Conservation (phyloP, 306 rosid species). For the Acacia melanoxylon region DNA sequence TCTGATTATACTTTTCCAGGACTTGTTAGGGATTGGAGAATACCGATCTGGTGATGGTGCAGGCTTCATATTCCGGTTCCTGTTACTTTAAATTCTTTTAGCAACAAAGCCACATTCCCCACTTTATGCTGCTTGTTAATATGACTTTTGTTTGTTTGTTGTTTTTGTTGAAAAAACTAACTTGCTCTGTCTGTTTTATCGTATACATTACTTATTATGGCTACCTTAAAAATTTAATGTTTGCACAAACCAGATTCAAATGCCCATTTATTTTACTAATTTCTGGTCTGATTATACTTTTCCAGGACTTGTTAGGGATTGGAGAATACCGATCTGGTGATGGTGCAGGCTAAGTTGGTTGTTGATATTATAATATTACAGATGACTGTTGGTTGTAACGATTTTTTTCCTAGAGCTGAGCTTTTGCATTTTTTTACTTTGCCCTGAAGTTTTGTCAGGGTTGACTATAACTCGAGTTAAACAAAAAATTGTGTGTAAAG, state of each 20-base stretch:
- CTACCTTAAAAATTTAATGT: not conserved
- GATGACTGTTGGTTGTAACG: not conserved
- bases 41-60: conserved; percentile 67
- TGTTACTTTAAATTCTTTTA: not conserved
- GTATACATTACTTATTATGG: not conserved
- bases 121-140: not conserved
- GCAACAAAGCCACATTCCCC: not conserved
- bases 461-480: conserved; percentile 2
- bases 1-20: conserved; percentile 49
- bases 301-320: conserved; percentile 89
- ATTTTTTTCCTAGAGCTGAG: not conserved
- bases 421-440: not conserved
- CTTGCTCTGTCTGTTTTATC: not conserved
- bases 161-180: not conserved
- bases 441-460: not conserved
- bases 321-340: conserved; percentile 89
- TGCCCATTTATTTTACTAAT: conserved; percentile 2
- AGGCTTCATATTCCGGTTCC: conserved; percentile 24
- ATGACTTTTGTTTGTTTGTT: not conserved
- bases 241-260: not conserved
- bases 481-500: not conserved
- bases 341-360: conserved; percentile 43
- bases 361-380: conserved; percentile 14
- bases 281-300: conserved; percentile 3
- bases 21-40: conserved; percentile 92